Conservation (phyloP, 148 eudicot genomes). For the Rheum nobile region DNA sequence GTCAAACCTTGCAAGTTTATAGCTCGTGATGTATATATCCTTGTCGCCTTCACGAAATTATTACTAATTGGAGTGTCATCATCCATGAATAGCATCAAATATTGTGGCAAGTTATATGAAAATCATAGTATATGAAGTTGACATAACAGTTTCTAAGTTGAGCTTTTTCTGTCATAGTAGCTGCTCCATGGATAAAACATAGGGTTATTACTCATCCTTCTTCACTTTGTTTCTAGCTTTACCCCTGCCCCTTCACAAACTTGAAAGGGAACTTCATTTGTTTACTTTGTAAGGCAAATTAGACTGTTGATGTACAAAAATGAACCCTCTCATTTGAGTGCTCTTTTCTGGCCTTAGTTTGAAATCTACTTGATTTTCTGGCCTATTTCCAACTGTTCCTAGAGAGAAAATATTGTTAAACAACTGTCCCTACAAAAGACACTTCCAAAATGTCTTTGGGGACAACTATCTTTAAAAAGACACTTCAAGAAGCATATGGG, state of each 20-base stretch:
- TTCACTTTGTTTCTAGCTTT: not conserved
- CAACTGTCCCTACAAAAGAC: no score
- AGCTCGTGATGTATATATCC: not conserved
- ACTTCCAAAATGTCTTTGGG: no score
- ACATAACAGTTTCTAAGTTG: not conserved
- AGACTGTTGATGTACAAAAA: not conserved
- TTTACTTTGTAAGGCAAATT: not conserved
- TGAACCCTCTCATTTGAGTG: not conserved
- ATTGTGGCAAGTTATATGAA: not conserved
- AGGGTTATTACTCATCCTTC: not conserved
- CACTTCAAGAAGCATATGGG: no score
- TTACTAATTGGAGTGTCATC: not conserved
- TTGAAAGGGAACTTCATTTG: not conserved
- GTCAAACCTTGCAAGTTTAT: not conserved
- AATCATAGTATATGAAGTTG: not conserved
- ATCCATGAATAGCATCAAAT: not conserved
- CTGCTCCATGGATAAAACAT: not conserved
- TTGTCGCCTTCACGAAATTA: not conserved
- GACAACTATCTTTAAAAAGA: no score
- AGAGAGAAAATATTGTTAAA: no score
- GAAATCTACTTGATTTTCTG: no score
- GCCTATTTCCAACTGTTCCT: no score
- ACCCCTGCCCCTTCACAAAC: not conserved
- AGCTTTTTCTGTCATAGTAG: not conserved
- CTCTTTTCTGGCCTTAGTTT: no score